These are phyloP conservation scores for Clathrospora elynae DNA, from an alignment of 2,329 filamentous ascomycete genomes.

Conservation along the genomic window DNA sequence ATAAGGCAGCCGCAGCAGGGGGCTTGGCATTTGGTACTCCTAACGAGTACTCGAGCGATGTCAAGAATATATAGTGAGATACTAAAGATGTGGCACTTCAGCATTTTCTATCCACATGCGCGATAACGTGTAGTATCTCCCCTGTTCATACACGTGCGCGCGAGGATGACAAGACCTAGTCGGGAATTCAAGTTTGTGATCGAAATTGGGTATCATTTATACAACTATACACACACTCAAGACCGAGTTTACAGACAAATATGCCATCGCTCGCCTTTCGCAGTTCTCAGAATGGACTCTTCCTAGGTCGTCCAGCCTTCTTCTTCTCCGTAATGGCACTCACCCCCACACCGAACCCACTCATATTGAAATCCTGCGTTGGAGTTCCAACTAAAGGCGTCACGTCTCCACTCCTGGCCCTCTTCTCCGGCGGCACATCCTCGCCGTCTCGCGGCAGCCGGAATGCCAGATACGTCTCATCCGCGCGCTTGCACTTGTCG, in stretches of 20 bases:
- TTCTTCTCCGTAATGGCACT: conserved; percentile 25
- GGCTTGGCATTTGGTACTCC: conserved; percentile 16
- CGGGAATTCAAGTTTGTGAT: background rate
- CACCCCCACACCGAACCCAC: conserved; percentile 9
- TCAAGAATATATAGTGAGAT: background rate
- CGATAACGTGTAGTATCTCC: too few species aligned
- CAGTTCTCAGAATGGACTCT: conserved; percentile 27
- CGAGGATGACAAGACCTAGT: too few species aligned
- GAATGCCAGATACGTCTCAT: conserved; percentile 61
- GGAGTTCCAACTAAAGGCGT: conserved; percentile 29
- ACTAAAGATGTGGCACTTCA: background rate
- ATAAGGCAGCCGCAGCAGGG: conserved; percentile 8
- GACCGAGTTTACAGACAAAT: background rate
- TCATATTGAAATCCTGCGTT: conserved; percentile 24
- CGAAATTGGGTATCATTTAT: conserved; percentile 23
- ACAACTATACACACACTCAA: conserved; percentile 7
- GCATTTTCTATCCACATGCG: too few species aligned
- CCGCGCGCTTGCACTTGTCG: conserved; percentile 60
- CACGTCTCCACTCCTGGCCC: conserved; percentile 25
- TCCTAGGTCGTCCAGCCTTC: conserved; percentile 33
- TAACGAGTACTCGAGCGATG: conserved; percentile 9
- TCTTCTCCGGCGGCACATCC: conserved; percentile 30
- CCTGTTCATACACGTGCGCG: too few species aligned
- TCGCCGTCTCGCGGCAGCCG: conserved; percentile 55
- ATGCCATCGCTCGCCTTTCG: too few species aligned